phyloP scores from a whole-genome alignment of 768 basidiomycete genomes.

The Boletus barrowsii region DNA sequence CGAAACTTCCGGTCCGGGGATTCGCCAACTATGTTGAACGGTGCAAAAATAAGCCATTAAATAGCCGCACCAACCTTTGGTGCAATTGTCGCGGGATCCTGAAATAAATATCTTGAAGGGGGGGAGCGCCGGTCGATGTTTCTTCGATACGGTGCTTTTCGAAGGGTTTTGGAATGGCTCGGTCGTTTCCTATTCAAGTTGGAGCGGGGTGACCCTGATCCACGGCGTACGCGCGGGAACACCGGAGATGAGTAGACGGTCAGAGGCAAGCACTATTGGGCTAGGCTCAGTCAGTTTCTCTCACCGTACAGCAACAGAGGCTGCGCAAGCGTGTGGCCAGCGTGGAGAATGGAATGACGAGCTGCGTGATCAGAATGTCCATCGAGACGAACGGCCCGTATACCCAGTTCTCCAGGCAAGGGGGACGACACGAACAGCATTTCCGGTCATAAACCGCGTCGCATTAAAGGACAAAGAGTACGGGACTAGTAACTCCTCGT shows the following conservation, averaged over 20 bases:
- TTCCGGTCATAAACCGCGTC: not conserved
- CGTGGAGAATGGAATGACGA: constrained; percentile 12
- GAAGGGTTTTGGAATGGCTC: constrained; percentile 18
- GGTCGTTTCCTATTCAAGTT: constrained; percentile 12
- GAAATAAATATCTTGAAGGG: constrained; percentile 32
- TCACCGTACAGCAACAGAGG: constrained; percentile 6
- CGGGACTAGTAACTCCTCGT: not conserved
- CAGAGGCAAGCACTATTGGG: constrained; percentile 3
- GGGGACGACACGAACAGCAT: not conserved
- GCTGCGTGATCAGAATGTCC: not conserved
- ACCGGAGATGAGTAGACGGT: constrained; percentile 14
- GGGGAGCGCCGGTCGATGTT: not conserved
- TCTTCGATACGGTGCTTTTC: constrained; percentile 35
- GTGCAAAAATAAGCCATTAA: constrained; percentile 25
- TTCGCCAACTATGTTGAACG: not conserved
- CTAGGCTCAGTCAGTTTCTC: not conserved
- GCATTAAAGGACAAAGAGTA: constrained; percentile 24
- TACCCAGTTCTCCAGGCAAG: not conserved
- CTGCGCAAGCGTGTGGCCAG: not conserved
- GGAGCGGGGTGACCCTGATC: constrained; percentile 27
- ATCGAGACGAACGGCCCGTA: not conserved
- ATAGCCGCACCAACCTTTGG: constrained; percentile 2
- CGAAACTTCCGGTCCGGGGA: not conserved
- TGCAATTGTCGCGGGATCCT: constrained; percentile 15
- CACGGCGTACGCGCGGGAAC: constrained; percentile 29